phyloP scores from a whole-genome alignment of 2,329 filamentous ascomycete species.

The Thelonectria olida region DNA sequence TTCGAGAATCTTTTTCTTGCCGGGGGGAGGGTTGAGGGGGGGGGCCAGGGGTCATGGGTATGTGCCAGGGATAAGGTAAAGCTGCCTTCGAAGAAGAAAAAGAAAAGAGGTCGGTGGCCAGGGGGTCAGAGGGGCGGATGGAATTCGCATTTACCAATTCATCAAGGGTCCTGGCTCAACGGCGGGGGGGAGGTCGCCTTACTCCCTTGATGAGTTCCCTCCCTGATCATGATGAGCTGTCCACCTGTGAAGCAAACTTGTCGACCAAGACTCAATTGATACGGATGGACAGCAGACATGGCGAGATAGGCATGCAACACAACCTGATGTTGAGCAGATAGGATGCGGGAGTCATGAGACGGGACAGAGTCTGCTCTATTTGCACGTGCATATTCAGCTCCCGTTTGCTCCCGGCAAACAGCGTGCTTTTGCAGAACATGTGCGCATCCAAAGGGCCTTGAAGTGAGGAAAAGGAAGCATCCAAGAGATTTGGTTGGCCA shows the following conservation, averaged over 20 bases:
- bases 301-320: not conserved
- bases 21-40: not conserved
- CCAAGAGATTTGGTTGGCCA: not conserved
- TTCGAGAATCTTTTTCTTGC: conserved; percentile 19
- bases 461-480: not conserved
- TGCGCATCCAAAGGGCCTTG: not conserved
- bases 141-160: conserved; percentile 13
- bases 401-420: not conserved
- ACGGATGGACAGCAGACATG: not conserved
- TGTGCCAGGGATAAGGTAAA: not conserved
- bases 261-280: not conserved
- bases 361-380: not conserved
- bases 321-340: not conserved
- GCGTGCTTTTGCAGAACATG: not conserved
- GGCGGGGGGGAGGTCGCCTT: conserved; percentile 1
- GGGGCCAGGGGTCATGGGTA: not conserved
- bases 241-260: not conserved
- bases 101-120: not conserved
- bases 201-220: not conserved
- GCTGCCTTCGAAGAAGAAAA: not conserved
- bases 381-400: not conserved
- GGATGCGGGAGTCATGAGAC: not conserved
- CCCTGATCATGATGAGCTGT: conserved; percentile 1
- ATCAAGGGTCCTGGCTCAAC: conserved; percentile 1
- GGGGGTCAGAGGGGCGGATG: conserved; percentile 5